Evolutionary conservation across 805 yeast genomes (phyloP), one percentile per base, ranked within the genome.

Genomic region (Kuraishia floccosa): DNA sequence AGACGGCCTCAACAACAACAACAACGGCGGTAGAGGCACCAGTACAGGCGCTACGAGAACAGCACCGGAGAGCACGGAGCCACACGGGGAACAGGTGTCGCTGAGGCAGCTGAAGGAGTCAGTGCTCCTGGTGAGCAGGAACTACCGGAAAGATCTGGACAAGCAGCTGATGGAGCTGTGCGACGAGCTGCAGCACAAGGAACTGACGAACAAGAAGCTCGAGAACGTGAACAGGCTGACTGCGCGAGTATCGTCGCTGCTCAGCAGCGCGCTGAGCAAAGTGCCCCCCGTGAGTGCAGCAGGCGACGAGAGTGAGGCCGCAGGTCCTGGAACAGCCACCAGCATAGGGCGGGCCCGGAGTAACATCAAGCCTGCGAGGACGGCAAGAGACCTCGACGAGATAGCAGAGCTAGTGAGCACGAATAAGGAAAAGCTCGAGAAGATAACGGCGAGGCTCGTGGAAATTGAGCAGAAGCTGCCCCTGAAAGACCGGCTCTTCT

Each of bases 391-490:
- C 7, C 39, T 58, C 22, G 40, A 39, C 4, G 50, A 42, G 8
- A 47, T 54, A 26, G 40, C 42, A 14, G 31, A 31, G 6, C 13
- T 27, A 33, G 34, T 44, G 10, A 19, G 20, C 2, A 27, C 24
- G 2, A 38, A 49, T 1, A 41, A 36, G 30, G 35, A 30, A 13
- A 44, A 37, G 24, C 31, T 54, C 3, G 49, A 50, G 24, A 31
- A 34, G 3, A 31, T 52, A 13, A 39, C 56, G 2, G 34, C 38
- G 5, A 47, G 49, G 31, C 35, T 63, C 21, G 44, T 47, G 21
- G 38, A 33, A 12, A 39, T 63, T 7, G 73, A 68, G 35, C 23
- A 39, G 6, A 40, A 40, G 16, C 37, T 68, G 30, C 58, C 65
- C 0, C 33, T 38, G 6, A 50, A 52, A 21, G 63, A 57, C 19